These are phyloP conservation scores for Magnolia changhungtana DNA, from an alignment of 164 flowering plant genomes.

Conservation along the genomic window DNA sequence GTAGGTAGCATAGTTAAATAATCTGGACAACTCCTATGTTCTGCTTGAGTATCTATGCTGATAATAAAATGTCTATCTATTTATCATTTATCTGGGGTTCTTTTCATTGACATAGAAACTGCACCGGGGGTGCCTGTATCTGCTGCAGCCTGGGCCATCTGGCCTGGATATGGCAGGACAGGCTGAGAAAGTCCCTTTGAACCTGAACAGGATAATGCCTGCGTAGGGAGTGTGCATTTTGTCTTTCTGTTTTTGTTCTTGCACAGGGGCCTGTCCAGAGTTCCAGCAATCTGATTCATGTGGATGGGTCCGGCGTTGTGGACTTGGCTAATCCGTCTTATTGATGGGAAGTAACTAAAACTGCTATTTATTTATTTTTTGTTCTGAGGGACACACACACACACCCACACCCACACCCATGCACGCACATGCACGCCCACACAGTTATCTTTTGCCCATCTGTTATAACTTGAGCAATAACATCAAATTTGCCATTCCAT, in stretches of 20 bases:
- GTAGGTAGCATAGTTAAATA: conserved; percentile 22
- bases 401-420: too few species aligned
- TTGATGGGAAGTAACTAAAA: conserved; percentile 13
- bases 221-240: conserved; percentile 99
- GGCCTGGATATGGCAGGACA: conserved; percentile 33
- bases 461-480: neutral
- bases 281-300: conserved; percentile 33
- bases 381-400: neutral
- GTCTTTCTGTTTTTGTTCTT: conserved; percentile 40
- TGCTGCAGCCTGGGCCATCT: conserved; percentile 34
- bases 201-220: conserved; percentile 99
- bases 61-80: conserved; percentile 24
- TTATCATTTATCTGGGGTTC: conserved; percentile 4
- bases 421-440: neutral
- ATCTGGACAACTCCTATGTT: conserved; percentile 13
- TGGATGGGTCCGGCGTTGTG: conserved; percentile 11
- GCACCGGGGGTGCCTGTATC: conserved; percentile 98
- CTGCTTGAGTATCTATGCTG: conserved; percentile 8
- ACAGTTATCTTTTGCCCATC: neutral
- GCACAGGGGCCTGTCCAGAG: conserved; percentile 36
- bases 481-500: neutral
- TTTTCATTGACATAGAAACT: conserved; percentile 42
- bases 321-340: conserved; percentile 13
- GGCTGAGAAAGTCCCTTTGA: conserved; percentile 99
- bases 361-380: conserved; percentile 1